Evolutionary conservation across 2,329 filamentous ascomycete genomes (phyloP).

Genomic region (Sclerotinia minor): DNA sequence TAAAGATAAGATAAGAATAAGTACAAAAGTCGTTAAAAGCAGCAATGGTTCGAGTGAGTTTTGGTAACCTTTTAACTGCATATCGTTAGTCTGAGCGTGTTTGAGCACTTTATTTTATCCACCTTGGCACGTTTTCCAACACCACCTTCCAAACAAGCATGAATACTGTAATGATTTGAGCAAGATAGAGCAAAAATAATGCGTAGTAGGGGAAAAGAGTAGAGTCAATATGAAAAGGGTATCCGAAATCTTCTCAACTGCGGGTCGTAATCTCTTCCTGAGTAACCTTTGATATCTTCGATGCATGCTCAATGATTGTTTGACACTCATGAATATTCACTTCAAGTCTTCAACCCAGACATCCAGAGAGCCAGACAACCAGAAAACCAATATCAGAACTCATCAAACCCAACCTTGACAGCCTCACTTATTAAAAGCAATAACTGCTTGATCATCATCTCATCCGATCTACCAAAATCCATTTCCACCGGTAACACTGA

Average conservation of each 20-base stretch:
- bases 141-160: constrained; percentile 16
- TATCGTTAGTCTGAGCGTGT: constrained; percentile 21
- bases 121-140: constrained; percentile 6
- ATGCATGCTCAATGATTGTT: not conserved
- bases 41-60: not conserved
- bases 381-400: not conserved
- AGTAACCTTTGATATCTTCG: not conserved
- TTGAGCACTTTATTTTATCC: constrained; percentile 24
- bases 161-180: constrained; percentile 6
- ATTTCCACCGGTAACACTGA: not conserved
- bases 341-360: too few species aligned
- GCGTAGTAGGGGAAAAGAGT: not conserved
- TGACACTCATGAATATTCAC: not conserved
- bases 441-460: not conserved
- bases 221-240: not conserved
- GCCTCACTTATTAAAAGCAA: not conserved
- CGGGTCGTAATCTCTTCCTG: not conserved
- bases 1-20: not conserved
- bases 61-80: not conserved
- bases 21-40: not conserved
- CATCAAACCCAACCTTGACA: not conserved
- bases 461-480: not conserved
- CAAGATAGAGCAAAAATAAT: constrained; percentile 15
- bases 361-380: too few species aligned
- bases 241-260: not conserved